Base-by-base conservation (phyloP, 192 early-diverging fungal species). In the Dissophora globulifera region DNA sequence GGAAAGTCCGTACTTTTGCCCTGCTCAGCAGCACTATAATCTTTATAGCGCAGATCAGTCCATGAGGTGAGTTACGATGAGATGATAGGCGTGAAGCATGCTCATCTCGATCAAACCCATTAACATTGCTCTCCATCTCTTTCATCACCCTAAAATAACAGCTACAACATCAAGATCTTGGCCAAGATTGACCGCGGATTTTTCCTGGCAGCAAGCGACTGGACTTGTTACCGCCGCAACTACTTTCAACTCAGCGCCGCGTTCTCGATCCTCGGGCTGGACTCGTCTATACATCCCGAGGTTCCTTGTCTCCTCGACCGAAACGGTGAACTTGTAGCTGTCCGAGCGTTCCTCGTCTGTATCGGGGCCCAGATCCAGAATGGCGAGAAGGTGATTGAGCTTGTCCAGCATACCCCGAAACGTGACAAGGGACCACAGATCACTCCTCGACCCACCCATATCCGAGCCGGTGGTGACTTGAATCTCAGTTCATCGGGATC, bases 191-290 rank as follows among this genome's bases (percentile, higher is more conserved):
- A 97, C 68, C 87, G 93, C 38, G 96, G 96, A 12, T 98, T 98
- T 80, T 96, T 97, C 60, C 78, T 96, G 35, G 89, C 95, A 2
- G 89, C 91, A 45, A 84, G 83, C 55, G 93, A 93, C 69, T 98
- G 95, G 95, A 95, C 95, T 1, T 96, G 96, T 62, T 98, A 98
- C 71, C 86, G 96, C 12, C 88, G 95, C 70, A 98, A 98, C 68
- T 98, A 96, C 80, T 96, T 96, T 47, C 93, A 96, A 72, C 85
- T 98, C 27, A 88, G 85, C 45, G 80, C 84, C 19, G 64, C 89
- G 6, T 93, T 93, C 59, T 79, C 85, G 2, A 85, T 81, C 52
- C 81, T 71, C 59, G 79, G 78, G 19, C 65, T 80, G 20, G 78
- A 81, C 69, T 62, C 79, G 0, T 53, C 78, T 31, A 33, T 65